Base-by-base conservation (phyloP, 352 stramenopile species). In the Pythium insidiosum region DNA sequence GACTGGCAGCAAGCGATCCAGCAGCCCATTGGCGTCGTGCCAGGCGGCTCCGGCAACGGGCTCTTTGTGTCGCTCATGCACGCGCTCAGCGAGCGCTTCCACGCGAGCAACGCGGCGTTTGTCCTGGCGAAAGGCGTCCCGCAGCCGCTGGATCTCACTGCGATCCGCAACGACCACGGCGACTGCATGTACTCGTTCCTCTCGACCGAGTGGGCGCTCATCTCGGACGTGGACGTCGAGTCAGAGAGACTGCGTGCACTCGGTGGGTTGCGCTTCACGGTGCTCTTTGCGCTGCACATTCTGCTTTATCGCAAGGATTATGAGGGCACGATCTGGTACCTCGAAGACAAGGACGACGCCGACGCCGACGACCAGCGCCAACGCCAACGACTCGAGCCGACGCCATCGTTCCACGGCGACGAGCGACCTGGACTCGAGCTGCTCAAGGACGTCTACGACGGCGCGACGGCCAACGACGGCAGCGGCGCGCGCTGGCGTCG, bases 201-300 rank as follows among this genome's bases (percentile, higher is more conserved):
- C 26, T 85, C 73, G 12, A 42, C 92, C 4, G 78, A 90, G 40
- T 95, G 80, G 77, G 84, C 73, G 6, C 73, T 83, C 13, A 81
- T 92, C 24, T 77, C 79, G 3, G 80, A 94, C 42, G 74, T 91
- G 19, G 84, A 95, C 43, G 60, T 94, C 23, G 62, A 61, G 4
- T 89, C 71, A 0, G 84, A 95, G 51, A 77, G 73, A 19, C 37
- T 88, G 16, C 75, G 84, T 2, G 61, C 46, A 20, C 43, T 95
- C 5, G 84, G 82, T 10, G 55, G 42, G 13, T 24, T 77, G 29
- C 75, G 84, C 6, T 94, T 93, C 45, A 81, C 66, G 2, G 57
- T 90, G n/a, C 54, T 58, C 7, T 80, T 66, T 20, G 35, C 79
- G 11, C 60, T 80, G 34, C 76, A 88, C 35, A 30, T 90, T 4